phyloP scores from a whole-genome alignment of 257 asterid genomes.

The Fraxinus anomala region DNA sequence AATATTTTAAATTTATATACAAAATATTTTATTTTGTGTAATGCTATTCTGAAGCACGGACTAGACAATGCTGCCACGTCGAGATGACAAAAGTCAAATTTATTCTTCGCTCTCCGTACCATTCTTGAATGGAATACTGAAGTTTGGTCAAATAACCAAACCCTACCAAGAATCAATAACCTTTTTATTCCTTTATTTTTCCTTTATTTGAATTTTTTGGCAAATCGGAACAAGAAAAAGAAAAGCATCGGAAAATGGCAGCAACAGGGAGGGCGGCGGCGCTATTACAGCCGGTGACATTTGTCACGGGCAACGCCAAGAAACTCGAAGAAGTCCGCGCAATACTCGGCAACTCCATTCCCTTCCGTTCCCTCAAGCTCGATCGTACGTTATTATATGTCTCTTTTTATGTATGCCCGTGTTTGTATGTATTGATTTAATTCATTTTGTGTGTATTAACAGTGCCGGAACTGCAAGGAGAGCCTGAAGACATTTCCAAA shows the following conservation, averaged over 20 bases:
- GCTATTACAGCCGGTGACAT: slow-evolving; percentile 78
- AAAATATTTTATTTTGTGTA: no score
- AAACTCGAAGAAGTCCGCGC: slow-evolving; percentile 89
- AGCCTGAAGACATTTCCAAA: slow-evolving; percentile 89
- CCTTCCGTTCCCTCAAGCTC: slow-evolving; percentile 79
- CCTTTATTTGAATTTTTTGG: not conserved
- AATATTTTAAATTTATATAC: no score
- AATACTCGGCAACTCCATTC: slow-evolving; percentile 79
- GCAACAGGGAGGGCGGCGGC: slow-evolving; percentile 47
- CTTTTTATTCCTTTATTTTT: not conserved
- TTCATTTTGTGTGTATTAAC: slow-evolving; percentile 6
- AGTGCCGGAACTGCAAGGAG: slow-evolving; percentile 98
- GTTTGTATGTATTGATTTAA: not conserved
- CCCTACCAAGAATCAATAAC: not conserved
- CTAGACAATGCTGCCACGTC: no score
- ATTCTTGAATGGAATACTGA: no score
- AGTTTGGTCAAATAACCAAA: no score
- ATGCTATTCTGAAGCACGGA: no score
- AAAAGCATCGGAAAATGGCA: slow-evolving; percentile 46
- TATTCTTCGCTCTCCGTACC: no score
- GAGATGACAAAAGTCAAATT: no score
- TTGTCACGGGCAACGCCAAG: slow-evolving; percentile 92
- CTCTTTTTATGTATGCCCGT: not conserved
- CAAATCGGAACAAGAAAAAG: not conserved
- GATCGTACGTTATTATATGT: slow-evolving; percentile 42